Base-by-base conservation (phyloP, 176 grass and related monocot genomes). In the Zoysia pacifica region DNA sequence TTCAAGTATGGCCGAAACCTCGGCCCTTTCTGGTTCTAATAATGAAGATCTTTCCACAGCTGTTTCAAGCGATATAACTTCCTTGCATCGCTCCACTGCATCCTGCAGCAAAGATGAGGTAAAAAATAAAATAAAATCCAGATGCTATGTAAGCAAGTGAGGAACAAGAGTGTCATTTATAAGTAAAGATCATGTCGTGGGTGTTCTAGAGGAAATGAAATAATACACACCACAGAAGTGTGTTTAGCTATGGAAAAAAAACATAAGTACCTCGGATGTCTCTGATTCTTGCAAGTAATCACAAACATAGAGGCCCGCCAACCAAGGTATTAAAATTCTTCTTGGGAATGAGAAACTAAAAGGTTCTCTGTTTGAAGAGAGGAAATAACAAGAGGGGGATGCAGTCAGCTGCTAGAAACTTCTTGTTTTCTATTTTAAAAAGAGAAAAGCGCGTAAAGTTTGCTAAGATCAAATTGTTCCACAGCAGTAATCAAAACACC, bases 251-350 rank as follows among this genome's bases (percentile, higher is more conserved):
- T 28, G 60, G 28, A 28, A 50, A 63, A 63, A 76, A 48, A 28
- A 28, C 28, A 28, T 4, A 53, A 54, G 65, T 67, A 97, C 94
- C 91, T 97, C 81, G 50, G 78, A 67, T 60, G 87, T 94, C 38
- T 97, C 91, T 69, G 86, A 87, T 72, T 69, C 77, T 63, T 97
- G 91, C 71, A 97, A 70, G 62, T 94, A 97, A 78, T 97, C 94
- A 67, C 94, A 97, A 65, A 92, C 76, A 81, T 82, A 92, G 68
- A 89, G 39, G 58, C 70, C 86, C 48, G 45, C 36, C 10, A 82
- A 75, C 91, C 91, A 94, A 73, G 91, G 91, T 56, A 97, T 85
- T 86, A 97, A 68, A 75, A 97, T 73, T 85, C 94, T 92, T 90
- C 87, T 83, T 48, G 94, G 94, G 78, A 97, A 97, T 36, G 87